phyloP scores from a whole-genome alignment of 495 filamentous ascomycete genomes.

The Neurospora sp. region DNA sequence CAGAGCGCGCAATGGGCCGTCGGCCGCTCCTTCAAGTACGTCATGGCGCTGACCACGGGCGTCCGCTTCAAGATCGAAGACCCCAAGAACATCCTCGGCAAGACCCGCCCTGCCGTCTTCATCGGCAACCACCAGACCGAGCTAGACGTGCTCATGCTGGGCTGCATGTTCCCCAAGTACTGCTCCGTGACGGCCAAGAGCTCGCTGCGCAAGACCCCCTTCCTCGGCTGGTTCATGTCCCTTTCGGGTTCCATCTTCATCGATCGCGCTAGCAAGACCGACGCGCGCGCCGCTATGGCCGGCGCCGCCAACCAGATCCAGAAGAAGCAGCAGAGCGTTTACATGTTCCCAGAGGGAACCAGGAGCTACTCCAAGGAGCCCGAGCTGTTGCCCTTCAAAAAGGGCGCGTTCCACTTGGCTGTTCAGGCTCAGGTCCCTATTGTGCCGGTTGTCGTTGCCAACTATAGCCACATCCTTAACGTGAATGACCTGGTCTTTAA shows the following conservation, averaged over 20 bases:
- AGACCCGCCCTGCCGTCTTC: conserved; percentile 74
- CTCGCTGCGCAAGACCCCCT: conserved; percentile 65
- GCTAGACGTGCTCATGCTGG: conserved; percentile 87
- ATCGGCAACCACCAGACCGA: conserved; percentile 92
- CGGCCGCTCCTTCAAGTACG: conserved; percentile 69
- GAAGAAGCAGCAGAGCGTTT: conserved; percentile 69
- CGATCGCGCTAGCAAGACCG: conserved; percentile 70
- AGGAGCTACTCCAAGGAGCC: conserved; percentile 77
- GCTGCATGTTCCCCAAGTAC: conserved; percentile 76
- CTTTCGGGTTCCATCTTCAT: conserved; percentile 89
- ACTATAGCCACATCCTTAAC: conserved; percentile 78
- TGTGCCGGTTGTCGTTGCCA: conserved; percentile 76
- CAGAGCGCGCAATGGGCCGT: conserved; percentile 79
- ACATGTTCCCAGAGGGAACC: conserved; percentile 91
- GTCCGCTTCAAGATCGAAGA: conserved; percentile 68
- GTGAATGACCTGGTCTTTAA: conserved; percentile 59
- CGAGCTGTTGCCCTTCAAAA: conserved; percentile 84
- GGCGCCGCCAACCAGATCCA: conserved; percentile 73
- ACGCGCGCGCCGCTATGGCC: conserved; percentile 77
- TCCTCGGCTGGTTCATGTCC: conserved; percentile 95
- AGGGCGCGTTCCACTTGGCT: conserved; percentile 94
- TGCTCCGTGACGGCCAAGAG: conserved; percentile 92
- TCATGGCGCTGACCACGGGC: conserved; percentile 66
- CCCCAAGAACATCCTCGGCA: conserved; percentile 51
- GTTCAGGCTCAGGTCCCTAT: conserved; percentile 90